Evolutionary conservation across 2,329 filamentous ascomycete genomes (phyloP).

Genomic region (Xylariaceae sp.): DNA sequence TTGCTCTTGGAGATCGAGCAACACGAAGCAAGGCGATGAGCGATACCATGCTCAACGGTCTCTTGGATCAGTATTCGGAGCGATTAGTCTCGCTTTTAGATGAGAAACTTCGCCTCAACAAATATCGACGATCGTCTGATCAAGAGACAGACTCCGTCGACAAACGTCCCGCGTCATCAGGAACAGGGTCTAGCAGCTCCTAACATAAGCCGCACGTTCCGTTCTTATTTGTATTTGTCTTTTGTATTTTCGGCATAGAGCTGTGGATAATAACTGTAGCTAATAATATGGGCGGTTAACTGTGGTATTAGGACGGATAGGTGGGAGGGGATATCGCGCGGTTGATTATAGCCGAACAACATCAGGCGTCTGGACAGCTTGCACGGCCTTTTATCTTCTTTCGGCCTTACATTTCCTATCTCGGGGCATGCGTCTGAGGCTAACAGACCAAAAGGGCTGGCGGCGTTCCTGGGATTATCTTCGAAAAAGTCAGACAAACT

Average conservation of each 20-base stretch:
- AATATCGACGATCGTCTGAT: constrained; percentile 23
- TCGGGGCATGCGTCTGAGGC: constrained; percentile 17
- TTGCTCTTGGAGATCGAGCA: constrained; percentile 64
- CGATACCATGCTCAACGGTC: constrained; percentile 65
- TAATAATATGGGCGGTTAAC: constrained; percentile 8
- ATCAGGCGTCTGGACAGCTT: constrained; percentile 7
- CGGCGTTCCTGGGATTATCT: constrained; percentile 24
- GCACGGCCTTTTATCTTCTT: neutral
- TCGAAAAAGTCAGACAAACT: constrained; percentile 5
- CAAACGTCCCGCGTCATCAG: constrained; percentile 30
- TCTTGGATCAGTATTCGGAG: constrained; percentile 79
- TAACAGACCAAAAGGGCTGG: constrained; percentile 15
- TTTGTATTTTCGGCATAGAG: constrained; percentile 26
- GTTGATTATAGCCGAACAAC: neutral
- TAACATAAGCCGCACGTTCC: constrained; percentile 31
- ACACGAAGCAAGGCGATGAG: constrained; percentile 61
- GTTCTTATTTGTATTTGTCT: constrained; percentile 31
- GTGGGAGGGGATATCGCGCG: constrained; percentile 4
- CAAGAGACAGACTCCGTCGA: constrained; percentile 25
- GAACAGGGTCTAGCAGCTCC: constrained; percentile 30
- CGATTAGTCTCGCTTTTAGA: constrained; percentile 74
- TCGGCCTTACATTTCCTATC: neutral
- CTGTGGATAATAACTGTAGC: constrained; percentile 17
- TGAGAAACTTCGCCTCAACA: constrained; percentile 65
- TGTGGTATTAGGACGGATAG: constrained; percentile 3